phyloP scores from a whole-genome alignment of 2,329 filamentous ascomycete species.

The Scleromitrula shiraiana region DNA sequence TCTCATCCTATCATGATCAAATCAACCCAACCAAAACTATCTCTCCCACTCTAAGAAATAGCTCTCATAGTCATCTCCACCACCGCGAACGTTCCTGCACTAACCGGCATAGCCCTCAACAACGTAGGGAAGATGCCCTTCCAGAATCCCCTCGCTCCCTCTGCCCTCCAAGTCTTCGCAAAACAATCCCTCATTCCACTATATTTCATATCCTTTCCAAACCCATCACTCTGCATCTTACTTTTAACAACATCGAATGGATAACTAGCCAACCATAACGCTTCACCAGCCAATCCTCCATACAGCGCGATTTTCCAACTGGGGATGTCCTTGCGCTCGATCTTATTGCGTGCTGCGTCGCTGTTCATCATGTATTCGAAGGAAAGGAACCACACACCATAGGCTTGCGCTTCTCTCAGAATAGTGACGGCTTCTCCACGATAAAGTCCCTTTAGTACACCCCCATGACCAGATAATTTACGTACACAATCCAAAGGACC shows the following conservation, averaged over 20 bases:
- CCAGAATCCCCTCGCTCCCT: constrained; percentile 84
- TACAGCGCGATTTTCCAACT: constrained; percentile 84
- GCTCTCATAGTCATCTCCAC: constrained; percentile 59
- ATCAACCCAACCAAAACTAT: not conserved
- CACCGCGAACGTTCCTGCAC: constrained; percentile 93
- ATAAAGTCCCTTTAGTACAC: constrained; percentile 68
- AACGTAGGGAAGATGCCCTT: constrained; percentile 87
- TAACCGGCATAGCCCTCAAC: constrained; percentile 92
- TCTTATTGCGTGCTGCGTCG: constrained; percentile 69
- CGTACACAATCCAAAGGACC: constrained; percentile 87
- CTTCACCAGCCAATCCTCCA: constrained; percentile 88
- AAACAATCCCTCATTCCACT: constrained; percentile 85
- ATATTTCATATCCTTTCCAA: constrained; percentile 64
- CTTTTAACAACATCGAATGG: constrained; percentile 97
- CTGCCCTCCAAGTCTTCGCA: constrained; percentile 66
- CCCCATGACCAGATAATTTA: constrained; percentile 64
- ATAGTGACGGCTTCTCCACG: constrained; percentile 82
- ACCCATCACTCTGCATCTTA: constrained; percentile 98
- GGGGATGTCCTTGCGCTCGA: constrained; percentile 70
- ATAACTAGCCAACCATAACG: constrained; percentile 87
- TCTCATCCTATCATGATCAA: not conserved
- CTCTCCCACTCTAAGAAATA: constrained; percentile 40
- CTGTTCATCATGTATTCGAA: constrained; percentile 96
- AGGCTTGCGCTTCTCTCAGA: constrained; percentile 84
- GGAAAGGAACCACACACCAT: constrained; percentile 88